phyloP scores from a whole-genome alignment of 768 basidiomycete genomes.

The Tricholoma hemisulphureum region DNA sequence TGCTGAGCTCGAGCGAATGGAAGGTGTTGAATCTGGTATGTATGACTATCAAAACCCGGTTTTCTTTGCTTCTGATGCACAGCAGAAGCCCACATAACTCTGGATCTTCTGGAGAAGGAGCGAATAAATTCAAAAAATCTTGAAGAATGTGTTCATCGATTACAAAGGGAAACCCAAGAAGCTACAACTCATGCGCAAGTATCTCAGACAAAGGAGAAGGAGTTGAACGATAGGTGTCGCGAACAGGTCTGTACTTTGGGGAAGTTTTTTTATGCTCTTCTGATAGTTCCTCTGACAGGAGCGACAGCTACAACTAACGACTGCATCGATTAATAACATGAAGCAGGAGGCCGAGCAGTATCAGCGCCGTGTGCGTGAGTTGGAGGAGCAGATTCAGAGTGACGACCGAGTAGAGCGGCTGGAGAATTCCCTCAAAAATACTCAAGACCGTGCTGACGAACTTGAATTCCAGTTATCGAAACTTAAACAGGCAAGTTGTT shows the following conservation, averaged over 20 bases:
- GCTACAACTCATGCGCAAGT: conserved; percentile 38
- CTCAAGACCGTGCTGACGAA: conserved; percentile 79
- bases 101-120: conserved; percentile 42
- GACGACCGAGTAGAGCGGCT: conserved; percentile 79
- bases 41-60: conserved; percentile 29
- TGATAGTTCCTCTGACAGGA: conserved; percentile 48
- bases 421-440: conserved; percentile 71
- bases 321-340: conserved; percentile 50
- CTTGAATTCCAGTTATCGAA: conserved; percentile 81
- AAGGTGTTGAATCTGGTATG: conserved; percentile 64
- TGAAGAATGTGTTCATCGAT: conserved; percentile 38
- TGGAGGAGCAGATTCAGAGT: conserved; percentile 80
- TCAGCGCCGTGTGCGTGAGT: conserved; percentile 60
- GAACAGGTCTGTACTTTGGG: conserved; percentile 44
- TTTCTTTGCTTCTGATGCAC: conserved; percentile 1
- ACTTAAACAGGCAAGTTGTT: conserved; percentile 57
- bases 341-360: conserved; percentile 53
- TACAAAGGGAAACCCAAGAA: conserved; percentile 41
- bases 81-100: conserved; percentile 45
- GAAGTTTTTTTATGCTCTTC: not conserved
- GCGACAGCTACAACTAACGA: conserved; percentile 69
- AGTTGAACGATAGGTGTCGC: conserved; percentile 48
- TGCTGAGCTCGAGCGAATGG: conserved; percentile 56
- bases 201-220: conserved; percentile 52
- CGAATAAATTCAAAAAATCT: conserved; percentile 39